A percentile compares a stretch with the other conserved stretches of the same genome.
phyloP scores from a whole-genome alignment of 306 rosid species.

The Dalbergia oliveri region DNA sequence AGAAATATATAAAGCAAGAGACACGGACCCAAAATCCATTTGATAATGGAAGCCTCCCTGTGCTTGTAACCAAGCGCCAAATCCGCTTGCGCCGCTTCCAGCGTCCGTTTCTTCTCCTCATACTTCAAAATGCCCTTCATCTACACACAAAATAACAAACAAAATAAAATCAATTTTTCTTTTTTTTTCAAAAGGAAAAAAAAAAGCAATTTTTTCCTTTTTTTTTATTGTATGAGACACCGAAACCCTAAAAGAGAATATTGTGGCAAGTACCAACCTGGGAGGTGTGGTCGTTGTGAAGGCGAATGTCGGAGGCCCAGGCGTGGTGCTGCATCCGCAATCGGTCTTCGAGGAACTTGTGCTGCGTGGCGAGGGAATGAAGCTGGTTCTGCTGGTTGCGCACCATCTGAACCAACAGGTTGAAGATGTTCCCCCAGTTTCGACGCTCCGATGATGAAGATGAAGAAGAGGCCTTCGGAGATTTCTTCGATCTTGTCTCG shows the following conservation, averaged over 20 bases:
- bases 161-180: not conserved
- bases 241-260: conserved; percentile 49
- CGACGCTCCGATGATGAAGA: conserved; percentile 23
- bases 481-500: conserved; percentile 4
- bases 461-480: conserved; percentile 42
- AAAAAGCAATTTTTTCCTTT: not conserved
- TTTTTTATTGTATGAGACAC: not conserved
- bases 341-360: conserved; percentile 67
- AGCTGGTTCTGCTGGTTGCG: conserved; percentile 71
- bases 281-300: conserved; percentile 53
- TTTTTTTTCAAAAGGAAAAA: not conserved
- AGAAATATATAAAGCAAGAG: conserved; percentile 34
- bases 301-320: conserved; percentile 64
- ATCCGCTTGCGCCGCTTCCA: conserved; percentile 62
- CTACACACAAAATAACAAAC: conserved; percentile 52
- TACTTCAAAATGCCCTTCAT: conserved; percentile 50
- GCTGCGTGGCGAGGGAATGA: conserved; percentile 59
- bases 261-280: conserved; percentile 65
- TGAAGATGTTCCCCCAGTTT: conserved; percentile 72
- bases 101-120: conserved; percentile 58
- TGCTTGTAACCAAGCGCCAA: conserved; percentile 61
- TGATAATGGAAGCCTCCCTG: conserved; percentile 55
- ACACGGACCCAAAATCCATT: conserved; percentile 66
- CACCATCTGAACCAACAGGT: conserved; percentile 63
- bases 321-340: conserved; percentile 64